Conservation (phyloP, 1,139 yeast genomes). For the Candida anutae region DNA sequence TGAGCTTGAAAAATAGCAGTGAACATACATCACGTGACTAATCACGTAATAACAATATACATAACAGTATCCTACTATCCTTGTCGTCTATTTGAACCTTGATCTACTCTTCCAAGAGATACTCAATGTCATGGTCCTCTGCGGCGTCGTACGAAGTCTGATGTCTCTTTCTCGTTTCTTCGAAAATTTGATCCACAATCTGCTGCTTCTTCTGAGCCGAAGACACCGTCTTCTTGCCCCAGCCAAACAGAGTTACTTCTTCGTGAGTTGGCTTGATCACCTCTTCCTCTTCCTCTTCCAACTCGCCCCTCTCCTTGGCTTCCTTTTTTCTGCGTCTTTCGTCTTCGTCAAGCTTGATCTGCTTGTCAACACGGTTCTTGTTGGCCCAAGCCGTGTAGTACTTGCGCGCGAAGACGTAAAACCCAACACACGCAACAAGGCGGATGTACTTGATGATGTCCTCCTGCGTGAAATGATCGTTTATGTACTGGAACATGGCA, state of each 20-base stretch:
- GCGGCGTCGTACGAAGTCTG: slow-evolving; percentile 47
- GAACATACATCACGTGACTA: too few relatives aligned
- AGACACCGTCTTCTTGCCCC: slow-evolving; percentile 70
- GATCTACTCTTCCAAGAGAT: slow-evolving; percentile 47
- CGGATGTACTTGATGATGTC: slow-evolving; percentile 31
- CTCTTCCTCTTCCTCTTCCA: slow-evolving; percentile 23
- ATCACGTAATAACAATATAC: background rate
- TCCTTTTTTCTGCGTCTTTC: slow-evolving; percentile 31
- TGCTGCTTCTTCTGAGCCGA: slow-evolving; percentile 48
- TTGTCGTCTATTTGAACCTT: background rate
- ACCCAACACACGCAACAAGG: slow-evolving; percentile 25
- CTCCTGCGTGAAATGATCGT: slow-evolving; percentile 29
- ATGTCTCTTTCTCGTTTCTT: slow-evolving; percentile 33
- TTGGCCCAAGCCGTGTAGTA: slow-evolving; percentile 38
- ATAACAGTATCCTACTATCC: too few relatives aligned
- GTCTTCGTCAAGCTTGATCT: slow-evolving; percentile 34
- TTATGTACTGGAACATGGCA: slow-evolving; percentile 28
- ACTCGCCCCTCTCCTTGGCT: slow-evolving; percentile 26
- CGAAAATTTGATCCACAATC: slow-evolving; percentile 41
- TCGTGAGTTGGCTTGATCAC: slow-evolving; percentile 14
- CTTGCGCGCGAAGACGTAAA: slow-evolving; percentile 29
- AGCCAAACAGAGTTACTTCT: slow-evolving; percentile 54
- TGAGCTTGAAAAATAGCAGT: too few relatives aligned
- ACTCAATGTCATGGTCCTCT: slow-evolving; percentile 60
- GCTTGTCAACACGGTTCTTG: slow-evolving; percentile 43